phyloP scores from a whole-genome alignment of 352 stramenopile species.

The Thalassiosira hispida region DNA sequence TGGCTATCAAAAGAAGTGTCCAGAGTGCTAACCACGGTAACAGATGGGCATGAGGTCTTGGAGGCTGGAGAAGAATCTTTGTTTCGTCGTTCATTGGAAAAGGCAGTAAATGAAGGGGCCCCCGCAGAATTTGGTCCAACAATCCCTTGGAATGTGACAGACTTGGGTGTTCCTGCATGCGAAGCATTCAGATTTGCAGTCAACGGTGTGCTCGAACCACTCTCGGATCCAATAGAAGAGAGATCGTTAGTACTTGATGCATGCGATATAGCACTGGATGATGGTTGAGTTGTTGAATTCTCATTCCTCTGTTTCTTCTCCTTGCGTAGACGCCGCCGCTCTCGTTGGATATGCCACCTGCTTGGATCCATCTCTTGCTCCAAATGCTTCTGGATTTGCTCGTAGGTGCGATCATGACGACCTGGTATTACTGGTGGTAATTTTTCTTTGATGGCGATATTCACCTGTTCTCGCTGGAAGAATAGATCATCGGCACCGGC shows the following conservation, averaged over 20 bases:
- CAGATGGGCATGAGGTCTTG: constrained; percentile 2
- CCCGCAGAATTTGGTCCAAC: background rate
- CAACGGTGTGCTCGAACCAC: constrained; percentile 15
- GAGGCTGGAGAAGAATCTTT: too few relatives aligned
- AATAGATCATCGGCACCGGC: constrained; percentile 18
- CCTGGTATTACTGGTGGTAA: too few relatives aligned
- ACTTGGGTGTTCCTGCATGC: constrained; percentile 19
- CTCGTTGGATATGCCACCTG: constrained; percentile 29
- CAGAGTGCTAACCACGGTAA: constrained; percentile 3
- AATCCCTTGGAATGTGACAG: constrained; percentile 15
- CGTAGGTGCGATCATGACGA: constrained; percentile 6
- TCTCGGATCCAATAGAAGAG: constrained; percentile 15
- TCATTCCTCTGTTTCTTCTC: background rate
- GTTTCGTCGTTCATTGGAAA: too few relatives aligned
- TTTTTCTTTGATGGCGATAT: background rate
- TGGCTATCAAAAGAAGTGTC: constrained; percentile 4
- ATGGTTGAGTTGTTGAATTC: background rate
- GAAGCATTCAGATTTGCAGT: constrained; percentile 20
- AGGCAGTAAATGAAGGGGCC: constrained; percentile 7
- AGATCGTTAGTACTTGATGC: constrained; percentile 21
- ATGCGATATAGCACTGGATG: constrained; percentile 7
- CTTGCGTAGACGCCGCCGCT: constrained; percentile 24
- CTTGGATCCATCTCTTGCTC: constrained; percentile 18
- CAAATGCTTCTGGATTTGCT: constrained; percentile 15
- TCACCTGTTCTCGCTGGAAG: constrained; percentile 3